Conservation (phyloP, 257 asterid genomes). For the Solanum pennellii region DNA sequence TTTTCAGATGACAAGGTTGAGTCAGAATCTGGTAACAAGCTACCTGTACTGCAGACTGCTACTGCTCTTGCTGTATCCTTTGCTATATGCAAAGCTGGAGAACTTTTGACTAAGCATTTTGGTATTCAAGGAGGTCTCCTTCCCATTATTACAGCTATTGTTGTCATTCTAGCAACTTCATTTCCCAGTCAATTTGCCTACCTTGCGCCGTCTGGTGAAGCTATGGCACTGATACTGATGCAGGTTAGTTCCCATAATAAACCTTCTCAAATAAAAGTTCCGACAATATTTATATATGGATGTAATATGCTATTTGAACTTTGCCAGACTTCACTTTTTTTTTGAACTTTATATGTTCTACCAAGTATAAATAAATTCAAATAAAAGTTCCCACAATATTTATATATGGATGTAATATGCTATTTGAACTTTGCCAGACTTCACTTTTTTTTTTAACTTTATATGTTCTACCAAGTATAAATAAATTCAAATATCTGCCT, state of each 20-base stretch:
- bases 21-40: constrained; percentile 37
- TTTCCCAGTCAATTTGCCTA: constrained; percentile 64
- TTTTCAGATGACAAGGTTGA: constrained; percentile 25
- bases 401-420: neutral
- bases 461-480: neutral
- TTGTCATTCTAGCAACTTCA: constrained; percentile 61
- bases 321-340: neutral
- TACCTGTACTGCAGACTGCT: constrained; percentile 65
- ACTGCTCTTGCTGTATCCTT: constrained; percentile 71
- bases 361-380: neutral
- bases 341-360: neutral
- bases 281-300: neutral
- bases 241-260: constrained; percentile 34
- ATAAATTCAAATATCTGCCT: neutral
- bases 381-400: neutral
- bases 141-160: constrained; percentile 75
- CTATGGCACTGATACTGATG: constrained; percentile 82
- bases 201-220: constrained; percentile 92
- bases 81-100: constrained; percentile 56
- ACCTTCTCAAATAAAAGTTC: neutral
- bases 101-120: constrained; percentile 38
- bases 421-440: neutral
- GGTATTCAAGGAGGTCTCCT: constrained; percentile 77
- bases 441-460: neutral
- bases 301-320: neutral